Percentiles rank a stretch among this genome's conserved stretches.
Conservation (phyloP, 108 stramenopile species). For the Stephanodiscus minutulus region DNA sequence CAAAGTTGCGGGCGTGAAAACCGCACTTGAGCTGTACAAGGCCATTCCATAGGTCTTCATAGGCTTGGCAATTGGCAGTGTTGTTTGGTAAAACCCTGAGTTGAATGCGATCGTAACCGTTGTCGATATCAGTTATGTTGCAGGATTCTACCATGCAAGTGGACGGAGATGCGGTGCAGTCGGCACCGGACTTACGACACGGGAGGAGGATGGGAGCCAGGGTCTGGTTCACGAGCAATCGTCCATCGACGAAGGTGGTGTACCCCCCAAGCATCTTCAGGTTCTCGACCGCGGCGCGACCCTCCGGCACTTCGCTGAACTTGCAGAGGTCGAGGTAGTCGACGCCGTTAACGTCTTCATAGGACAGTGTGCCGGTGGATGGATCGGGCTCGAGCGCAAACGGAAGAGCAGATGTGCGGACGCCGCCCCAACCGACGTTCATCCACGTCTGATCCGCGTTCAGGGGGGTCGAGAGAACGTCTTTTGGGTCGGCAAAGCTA, state of each 20-base stretch:
- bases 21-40: background rate
- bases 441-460: slow-evolving; percentile 22
- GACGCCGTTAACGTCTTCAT: slow-evolving; percentile 7
- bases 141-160: slow-evolving; percentile 9
- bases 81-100: background rate
- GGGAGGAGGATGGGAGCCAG: background rate
- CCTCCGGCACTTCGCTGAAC: slow-evolving; percentile 1
- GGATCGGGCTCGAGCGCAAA: slow-evolving; percentile 13
- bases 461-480: background rate
- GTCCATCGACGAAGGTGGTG: slow-evolving; percentile 21
- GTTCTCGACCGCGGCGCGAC: slow-evolving; percentile 1
- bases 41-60: background rate
- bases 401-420: slow-evolving; percentile 16
- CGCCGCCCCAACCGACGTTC: slow-evolving; percentile 23
- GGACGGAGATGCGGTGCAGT: background rate
- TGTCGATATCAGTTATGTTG: background rate
- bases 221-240: slow-evolving; percentile 21
- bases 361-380: background rate
- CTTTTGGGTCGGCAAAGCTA: slow-evolving; percentile 2
- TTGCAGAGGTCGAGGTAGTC: slow-evolving; percentile 11
- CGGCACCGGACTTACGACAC: slow-evolving; percentile 1
- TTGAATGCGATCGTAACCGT: background rate
- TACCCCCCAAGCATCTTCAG: slow-evolving; percentile 20
- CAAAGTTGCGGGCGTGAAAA: slow-evolving; percentile 2
- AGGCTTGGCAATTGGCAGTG: background rate